Percentiles rank a stretch among this genome's conserved stretches.
These are phyloP conservation scores for Jamesozyma lodderae DNA, from an alignment of 805 yeast species.

Conservation along the genomic window DNA sequence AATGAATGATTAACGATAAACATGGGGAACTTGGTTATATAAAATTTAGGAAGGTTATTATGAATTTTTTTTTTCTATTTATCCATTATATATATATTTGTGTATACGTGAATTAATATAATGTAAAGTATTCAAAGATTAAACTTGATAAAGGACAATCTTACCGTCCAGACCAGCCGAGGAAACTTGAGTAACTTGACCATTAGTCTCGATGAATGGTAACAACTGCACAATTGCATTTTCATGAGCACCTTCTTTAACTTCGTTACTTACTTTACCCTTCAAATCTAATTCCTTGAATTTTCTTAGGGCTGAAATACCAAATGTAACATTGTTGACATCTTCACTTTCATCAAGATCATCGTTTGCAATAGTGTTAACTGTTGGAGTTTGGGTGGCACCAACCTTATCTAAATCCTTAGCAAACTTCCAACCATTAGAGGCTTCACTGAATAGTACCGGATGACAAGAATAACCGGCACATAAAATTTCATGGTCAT, in stretches of 20 bases:
- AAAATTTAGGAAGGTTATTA: no score
- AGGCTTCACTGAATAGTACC: constrained; percentile 66
- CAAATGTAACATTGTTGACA: constrained; percentile 40
- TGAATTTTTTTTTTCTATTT: no score
- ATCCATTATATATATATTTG: neutral
- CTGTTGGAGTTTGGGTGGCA: constrained; percentile 6
- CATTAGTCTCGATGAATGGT: constrained; percentile 38
- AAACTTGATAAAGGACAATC: constrained; percentile 65
- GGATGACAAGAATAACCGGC: constrained; percentile 95
- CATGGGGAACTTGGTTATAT: no score
- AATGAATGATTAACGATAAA: no score
- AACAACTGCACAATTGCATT: constrained; percentile 72
- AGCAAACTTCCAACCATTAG: constrained; percentile 52
- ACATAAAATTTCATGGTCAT: constrained; percentile 60
- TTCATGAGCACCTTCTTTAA: constrained; percentile 70
- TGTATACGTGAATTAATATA: neutral
- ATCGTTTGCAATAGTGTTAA: constrained; percentile 4
- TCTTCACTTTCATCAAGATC: constrained; percentile 43
- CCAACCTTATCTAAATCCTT: constrained; percentile 47
- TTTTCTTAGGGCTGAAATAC: constrained; percentile 81
- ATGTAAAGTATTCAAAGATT: constrained; percentile 4
- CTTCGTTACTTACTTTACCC: constrained; percentile 56
- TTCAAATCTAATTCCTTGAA: constrained; percentile 92
- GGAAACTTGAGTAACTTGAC: constrained; percentile 51
- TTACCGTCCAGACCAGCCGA: constrained; percentile 88